A percentile compares a stretch with the other conserved stretches of the same genome.
Evolutionary conservation across 768 basidiomycete genomes (phyloP).

Genomic region (Roridomyces roridus): DNA sequence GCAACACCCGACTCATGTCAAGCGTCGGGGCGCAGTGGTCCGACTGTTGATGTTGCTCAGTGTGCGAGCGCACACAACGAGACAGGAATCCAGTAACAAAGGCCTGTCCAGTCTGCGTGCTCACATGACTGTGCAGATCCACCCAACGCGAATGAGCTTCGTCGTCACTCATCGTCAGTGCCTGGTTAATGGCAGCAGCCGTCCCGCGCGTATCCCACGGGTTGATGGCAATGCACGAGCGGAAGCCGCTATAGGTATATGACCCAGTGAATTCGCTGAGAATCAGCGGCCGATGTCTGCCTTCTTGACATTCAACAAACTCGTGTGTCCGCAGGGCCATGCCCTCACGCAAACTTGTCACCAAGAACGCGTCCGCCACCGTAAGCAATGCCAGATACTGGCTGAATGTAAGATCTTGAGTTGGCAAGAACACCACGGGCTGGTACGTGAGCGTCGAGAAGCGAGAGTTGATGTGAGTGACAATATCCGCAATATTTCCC

Average conservation of each 20-base stretch:
- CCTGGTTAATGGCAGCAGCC: slow-evolving; percentile 79
- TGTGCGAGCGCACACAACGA: slow-evolving; percentile 73
- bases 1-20: slow-evolving; percentile 57
- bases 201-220: slow-evolving; percentile 89
- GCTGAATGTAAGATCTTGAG: slow-evolving; percentile 82
- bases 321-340: slow-evolving; percentile 88
- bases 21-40: slow-evolving; percentile 41
- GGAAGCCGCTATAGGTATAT: slow-evolving; percentile 86
- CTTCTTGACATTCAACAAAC: slow-evolving; percentile 87
- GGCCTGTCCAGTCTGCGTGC: slow-evolving; percentile 84
- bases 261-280: slow-evolving; percentile 90
- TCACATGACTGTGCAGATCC: slow-evolving; percentile 86
- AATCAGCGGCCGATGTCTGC: slow-evolving; percentile 69
- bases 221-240: slow-evolving; percentile 86
- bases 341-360: slow-evolving; percentile 84
- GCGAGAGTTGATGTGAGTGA: slow-evolving; percentile 81
- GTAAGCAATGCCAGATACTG: slow-evolving; percentile 85
- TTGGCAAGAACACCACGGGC: slow-evolving; percentile 86
- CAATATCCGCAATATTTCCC: slow-evolving; percentile 74
- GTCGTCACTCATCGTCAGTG: slow-evolving; percentile 77
- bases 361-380: slow-evolving; percentile 85
- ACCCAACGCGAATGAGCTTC: slow-evolving; percentile 82
- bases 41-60: slow-evolving; percentile 57
- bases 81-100: slow-evolving; percentile 84
- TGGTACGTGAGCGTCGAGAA: slow-evolving; percentile 89